Evolutionary conservation across 345 rosid species (phyloP), one percentile per base, ranked within the genome.

Genomic region (Eucalyptus sp.): DNA sequence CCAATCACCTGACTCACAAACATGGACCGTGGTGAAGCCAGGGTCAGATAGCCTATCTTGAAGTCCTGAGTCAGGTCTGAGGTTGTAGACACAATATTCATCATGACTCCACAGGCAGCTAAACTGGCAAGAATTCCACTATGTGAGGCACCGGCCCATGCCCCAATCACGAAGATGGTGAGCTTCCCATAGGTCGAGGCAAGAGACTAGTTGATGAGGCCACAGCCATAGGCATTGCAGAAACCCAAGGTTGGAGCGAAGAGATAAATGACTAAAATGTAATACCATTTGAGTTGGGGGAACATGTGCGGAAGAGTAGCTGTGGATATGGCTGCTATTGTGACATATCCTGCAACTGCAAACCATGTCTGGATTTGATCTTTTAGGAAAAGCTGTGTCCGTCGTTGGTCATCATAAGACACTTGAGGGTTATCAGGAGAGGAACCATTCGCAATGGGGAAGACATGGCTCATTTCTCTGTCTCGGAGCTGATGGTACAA

Each of bases 1-100:
- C 93, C 93, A 29, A 88, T 87, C n/a, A 86, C 60, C 48, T 91
- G 93, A 52, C 93, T 91, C 86, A 90, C 88, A 15, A 91, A 90
- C 91, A 91, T 87, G 68, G 93, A 88, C 25, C 90, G 80, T 1
- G 91, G 93, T 10, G 93, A 91, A 27, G 93, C 89, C 17, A 91
- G 18, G 86, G 91, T 91, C 50, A 87, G 29, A 80, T 91, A 90
- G 27, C 90, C 86, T 5, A 87, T 91, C 89, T 91, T 90, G 89
- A 91, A 90, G 66, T 91, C 92, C 41, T 76, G 90, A 62, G 88
- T 88, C 3, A 90, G 62, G 62, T 89, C 86, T 18, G 91, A 91
- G 29, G 91, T 85, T 5, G 90, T 90, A 48, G 91, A 58, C 50
- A 91, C 91, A 27, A 91, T 87, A 86, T 89, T 90, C 91, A 90